Base-by-base conservation (phyloP, 805 yeast species). In the Grigorovia yakushimaensis region DNA sequence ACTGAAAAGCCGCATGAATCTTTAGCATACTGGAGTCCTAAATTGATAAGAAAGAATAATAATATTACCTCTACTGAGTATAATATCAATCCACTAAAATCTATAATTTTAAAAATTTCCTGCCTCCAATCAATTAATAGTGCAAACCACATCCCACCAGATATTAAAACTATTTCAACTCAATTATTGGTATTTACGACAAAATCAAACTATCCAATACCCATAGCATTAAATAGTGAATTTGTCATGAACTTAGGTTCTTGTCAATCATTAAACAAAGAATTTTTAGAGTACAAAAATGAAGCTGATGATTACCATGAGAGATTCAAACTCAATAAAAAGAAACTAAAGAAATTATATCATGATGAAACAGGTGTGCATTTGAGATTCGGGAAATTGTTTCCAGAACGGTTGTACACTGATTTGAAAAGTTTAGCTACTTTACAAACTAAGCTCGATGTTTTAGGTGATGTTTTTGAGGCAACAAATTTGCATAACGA, bases 211-310 rank as follows among this genome's bases (percentile, higher is more conserved):
- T 48, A 56, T 18, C 59, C 69, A 2, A 66, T 71, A 23, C 75
- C 76, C 11, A 54, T 72, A 9, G 62, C 62, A 42, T 46, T 72
- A 10, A 65, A 68, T 17, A 48, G 65, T 1, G 62, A 59, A 37
- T 41, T 61, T 10, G 50, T 65, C 15, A 39, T 55, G 33, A 52
- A 58, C 36, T 47, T 53, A n/a, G 51, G 52, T 3, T 54, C 54
- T 24, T 44, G 61, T 18, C 30, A 47, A 24, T 7, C 27, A 24
- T 24, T 24, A 24, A 6, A 6, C 6, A 9, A 24, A 24, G 27
- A 24, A 9, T 24, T 24, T 24, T 24, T 7, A 24, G 27, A 24
- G 43, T 21, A 23, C 42, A 24, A n/a, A n/a, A 38, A 33, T 2
- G 36, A 43, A 19, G 53, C 53, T 41, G 45, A 47, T 20, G 47